Evolutionary conservation across 257 asterid species (phyloP), one percentile per base, ranked within the genome.

Genomic region (Osmanthus fragrans): DNA sequence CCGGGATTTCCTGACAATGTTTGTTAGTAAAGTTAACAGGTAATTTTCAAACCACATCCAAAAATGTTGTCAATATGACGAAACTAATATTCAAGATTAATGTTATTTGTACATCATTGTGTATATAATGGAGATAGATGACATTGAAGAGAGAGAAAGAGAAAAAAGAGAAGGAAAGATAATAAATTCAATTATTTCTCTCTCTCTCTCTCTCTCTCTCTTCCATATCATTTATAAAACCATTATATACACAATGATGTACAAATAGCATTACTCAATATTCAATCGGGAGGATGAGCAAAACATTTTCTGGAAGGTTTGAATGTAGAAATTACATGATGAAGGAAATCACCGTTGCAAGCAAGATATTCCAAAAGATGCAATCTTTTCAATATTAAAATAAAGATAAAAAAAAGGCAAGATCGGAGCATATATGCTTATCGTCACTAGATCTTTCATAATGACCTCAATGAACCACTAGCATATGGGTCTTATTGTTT

Each of bases 1-100:
- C 75, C 40, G 89, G 77, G 91, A 72, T 75, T 83, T 73, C 89
- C 97, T 94, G 96, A 71, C 58, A 84, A 77, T 73, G 40, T 73
- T 70, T 65, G 23, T 42, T 60, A 66, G 32, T 5, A 54, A n/a
- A 65, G 76, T 83, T 19, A 70, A 36, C 29, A 69, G 47, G 69
- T 25, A 47, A 30, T 36, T 27, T 23, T 54, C 74, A 33, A 25
- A 54, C 80, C 30, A 23, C 15, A 12, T 36, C 49, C 0, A 63
- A 19, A 70, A 56, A 68, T 25, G 25, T 15, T 73, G 65, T 29
- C 18, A 72, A n/a, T 27, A 47, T 15, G 58, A 58, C 18, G 39
- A 13, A 54, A 58, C 47, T 54, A 30, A 71, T 40, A 72, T 72
- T 27, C 34, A 32, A 3, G 34, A 32, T 32, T 32, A 32, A 32